Evolutionary conservation across 257 asterid genomes (phyloP), one percentile per base, ranked within the genome.

Genomic region (Primulina tabacum): DNA sequence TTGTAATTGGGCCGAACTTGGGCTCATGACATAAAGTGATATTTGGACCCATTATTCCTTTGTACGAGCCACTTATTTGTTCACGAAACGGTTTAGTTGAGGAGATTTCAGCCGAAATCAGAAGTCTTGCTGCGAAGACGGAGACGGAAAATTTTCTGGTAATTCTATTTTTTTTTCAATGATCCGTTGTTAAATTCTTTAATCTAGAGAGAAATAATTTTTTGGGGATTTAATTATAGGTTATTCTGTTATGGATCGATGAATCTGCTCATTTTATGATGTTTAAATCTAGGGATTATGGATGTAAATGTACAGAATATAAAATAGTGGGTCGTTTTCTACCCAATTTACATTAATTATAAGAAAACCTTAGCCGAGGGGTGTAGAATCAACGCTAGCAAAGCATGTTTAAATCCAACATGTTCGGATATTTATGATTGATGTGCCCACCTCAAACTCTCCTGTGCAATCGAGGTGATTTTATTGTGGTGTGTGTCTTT

Each of bases 361-460:
- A 93, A 93, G 89, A 93, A 88, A 76, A 90, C 92, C 65, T 75
- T 93, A 37, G 96, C 96, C 0, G 96, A 94, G 83, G 99, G 99
- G n/a, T 86, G 99, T 62, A 78, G 96, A 79, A 94, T 94, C 78
- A 81, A 79, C 35, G 86, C 78, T 60, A 78, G 71, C 72, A 94
- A 90, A 87, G 96, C 97, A 2, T 91, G 97, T 76, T 97, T 91
- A 79, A 88, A 89, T 75, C 99, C 99, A 60, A 91, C 96, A 12
- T 83, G 83, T 76, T 58, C 70, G 12, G 99, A 94, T 86, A 87
- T 94, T 69, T 77, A 80, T 67, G 99, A 94, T 86, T 91, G 97
- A 71, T 89, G 96, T 62, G 64, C 69, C 58, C 86, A 89, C 80
- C 89, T 94, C 75, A 91, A 86, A 80, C 82, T 94, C 70, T 97